Percentiles rank a stretch among this genome's conserved stretches.
These are phyloP conservation scores for Ustilago trichophora DNA, from an alignment of 1,284 basidiomycete genomes.

Conservation along the genomic window DNA sequence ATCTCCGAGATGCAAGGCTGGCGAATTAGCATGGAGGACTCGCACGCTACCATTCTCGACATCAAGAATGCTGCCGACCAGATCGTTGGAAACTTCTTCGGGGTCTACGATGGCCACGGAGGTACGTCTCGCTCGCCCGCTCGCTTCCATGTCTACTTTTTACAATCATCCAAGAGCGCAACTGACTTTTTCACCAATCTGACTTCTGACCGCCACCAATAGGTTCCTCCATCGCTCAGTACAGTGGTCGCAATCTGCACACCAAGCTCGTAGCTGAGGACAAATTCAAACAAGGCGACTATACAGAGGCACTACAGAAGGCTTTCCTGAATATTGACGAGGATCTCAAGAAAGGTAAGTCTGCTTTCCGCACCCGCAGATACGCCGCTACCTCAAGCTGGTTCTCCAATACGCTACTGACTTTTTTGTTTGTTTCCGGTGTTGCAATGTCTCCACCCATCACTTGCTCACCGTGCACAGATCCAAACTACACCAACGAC, in stretches of 20 bases:
- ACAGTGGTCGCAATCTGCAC: slow-evolving; percentile 88
- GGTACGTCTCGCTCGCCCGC: slow-evolving; percentile 72
- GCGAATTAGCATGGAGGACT: slow-evolving; percentile 99
- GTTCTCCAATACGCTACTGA: too few relatives aligned
- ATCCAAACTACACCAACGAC: slow-evolving; percentile 85
- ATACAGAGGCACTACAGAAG: slow-evolving; percentile 81
- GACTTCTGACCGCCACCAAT: neutral
- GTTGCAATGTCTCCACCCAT: too few relatives aligned
- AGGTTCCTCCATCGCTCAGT: slow-evolving; percentile 90
- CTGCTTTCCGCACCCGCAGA: too few relatives aligned
- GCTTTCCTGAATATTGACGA: slow-evolving; percentile 95
- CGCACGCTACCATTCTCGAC: slow-evolving; percentile 81
- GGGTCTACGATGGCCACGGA: slow-evolving; percentile 98
- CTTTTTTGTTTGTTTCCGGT: too few relatives aligned
- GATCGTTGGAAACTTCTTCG: slow-evolving; percentile 78
- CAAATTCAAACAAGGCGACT: slow-evolving; percentile 77
- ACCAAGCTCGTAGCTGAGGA: slow-evolving; percentile 79
- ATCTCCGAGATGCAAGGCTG: slow-evolving; percentile 99
- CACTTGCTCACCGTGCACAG: too few relatives aligned
- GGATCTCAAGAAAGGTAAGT: slow-evolving; percentile 82
- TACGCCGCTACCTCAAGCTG: too few relatives aligned
- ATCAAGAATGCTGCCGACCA: slow-evolving; percentile 54
- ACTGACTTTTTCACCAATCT: neutral
- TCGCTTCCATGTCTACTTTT: too few relatives aligned
- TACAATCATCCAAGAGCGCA: too few relatives aligned